These are phyloP conservation scores for Alternaria angustiovoidea DNA, from an alignment of 2,329 filamentous ascomycete genomes.

Conservation along the genomic window DNA sequence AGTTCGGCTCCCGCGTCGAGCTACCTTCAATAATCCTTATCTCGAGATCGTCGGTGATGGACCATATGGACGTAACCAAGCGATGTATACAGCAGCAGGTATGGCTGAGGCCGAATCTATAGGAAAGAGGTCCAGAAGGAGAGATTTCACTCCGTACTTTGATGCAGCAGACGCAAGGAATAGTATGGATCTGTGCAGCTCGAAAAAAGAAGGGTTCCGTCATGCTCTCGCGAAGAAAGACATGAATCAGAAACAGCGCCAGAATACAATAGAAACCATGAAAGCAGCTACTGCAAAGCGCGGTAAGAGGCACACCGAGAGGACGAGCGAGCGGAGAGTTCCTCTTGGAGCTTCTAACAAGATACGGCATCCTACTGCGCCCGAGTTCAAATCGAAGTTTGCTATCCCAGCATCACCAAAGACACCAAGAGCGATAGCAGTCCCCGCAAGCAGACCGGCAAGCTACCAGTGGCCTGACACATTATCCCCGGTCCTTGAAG, in stretches of 20 bases:
- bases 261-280: not conserved
- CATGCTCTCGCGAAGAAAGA: not conserved
- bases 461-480: not conserved
- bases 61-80: not conserved
- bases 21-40: not conserved
- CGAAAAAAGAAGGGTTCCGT: not conserved
- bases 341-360: too few species aligned
- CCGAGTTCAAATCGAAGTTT: too few species aligned
- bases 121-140: not conserved
- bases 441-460: not conserved
- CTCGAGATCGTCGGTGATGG: not conserved
- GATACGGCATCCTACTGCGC: accelerated
- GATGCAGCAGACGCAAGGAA: not conserved
- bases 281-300: not conserved
- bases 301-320: accelerated
- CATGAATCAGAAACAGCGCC: not conserved
- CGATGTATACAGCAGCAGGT: not conserved
- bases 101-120: not conserved
- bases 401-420: not conserved
- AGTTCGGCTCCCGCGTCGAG: not conserved
- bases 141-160: not conserved
- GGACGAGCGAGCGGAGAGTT: not conserved
- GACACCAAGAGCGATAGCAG: not conserved
- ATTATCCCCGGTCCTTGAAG: not conserved
- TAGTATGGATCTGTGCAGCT: not conserved